These are phyloP conservation scores for Paramyrothecium roridum DNA, from an alignment of 2,329 filamentous ascomycete species.

Conservation along the genomic window DNA sequence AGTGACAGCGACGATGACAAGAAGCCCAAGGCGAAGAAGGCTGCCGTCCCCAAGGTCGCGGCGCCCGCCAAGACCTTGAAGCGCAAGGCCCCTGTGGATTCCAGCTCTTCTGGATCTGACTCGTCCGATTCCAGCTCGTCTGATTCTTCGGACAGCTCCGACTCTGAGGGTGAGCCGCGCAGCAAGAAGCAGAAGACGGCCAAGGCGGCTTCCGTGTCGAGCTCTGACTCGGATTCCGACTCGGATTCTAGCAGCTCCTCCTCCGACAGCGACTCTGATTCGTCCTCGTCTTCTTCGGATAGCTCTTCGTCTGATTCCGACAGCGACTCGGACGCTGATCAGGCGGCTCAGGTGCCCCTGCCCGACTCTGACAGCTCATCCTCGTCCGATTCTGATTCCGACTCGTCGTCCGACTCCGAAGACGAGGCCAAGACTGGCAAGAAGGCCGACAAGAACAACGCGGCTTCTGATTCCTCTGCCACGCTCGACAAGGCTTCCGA, in stretches of 20 bases:
- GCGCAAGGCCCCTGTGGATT: conserved; percentile 34
- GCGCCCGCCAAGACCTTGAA: conserved; percentile 26
- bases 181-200: conserved; percentile 49
- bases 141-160: conserved; percentile 33
- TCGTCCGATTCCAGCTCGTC: conserved; percentile 25
- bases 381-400: conserved; percentile 27
- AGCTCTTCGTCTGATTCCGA: conserved; percentile 35
- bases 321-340: conserved; percentile 28
- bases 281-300: conserved; percentile 32
- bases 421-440: conserved; percentile 16
- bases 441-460: conserved; percentile 14
- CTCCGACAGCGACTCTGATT: conserved; percentile 16
- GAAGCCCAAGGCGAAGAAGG: conserved; percentile 7
- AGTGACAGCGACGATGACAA: conserved; percentile 16
- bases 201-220: conserved; percentile 10
- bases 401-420: conserved; percentile 31
- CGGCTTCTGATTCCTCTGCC: conserved; percentile 41
- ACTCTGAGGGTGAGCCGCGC: conserved; percentile 44
- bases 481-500: conserved; percentile 53
- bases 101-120: conserved; percentile 21
- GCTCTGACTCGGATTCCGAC: conserved; percentile 12
- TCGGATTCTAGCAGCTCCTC: conserved; percentile 25
- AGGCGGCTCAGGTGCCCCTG: conserved; percentile 37
- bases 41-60: conserved; percentile 14
- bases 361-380: conserved; percentile 36